Base-by-base conservation (phyloP, 148 eudicot genomes). In the Dianthus caryophyllus region DNA sequence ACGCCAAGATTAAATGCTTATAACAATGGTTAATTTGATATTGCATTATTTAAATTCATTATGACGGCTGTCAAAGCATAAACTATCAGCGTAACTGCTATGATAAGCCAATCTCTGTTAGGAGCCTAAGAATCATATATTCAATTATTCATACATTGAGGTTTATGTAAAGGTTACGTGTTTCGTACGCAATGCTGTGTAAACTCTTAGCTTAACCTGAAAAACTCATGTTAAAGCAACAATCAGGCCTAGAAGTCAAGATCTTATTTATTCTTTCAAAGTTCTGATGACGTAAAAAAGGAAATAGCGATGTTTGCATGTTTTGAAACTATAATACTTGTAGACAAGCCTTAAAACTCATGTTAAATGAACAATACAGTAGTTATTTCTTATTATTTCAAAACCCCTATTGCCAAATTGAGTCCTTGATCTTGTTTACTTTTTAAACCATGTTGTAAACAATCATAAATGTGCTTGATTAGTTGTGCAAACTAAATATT, bases 371-470 rank as follows among this genome's bases (percentile, higher is more conserved):
- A 10, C 8, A 4, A 51, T 18, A 11, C 18, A 1, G 18, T 8
- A 25, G 18, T 4, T 5, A 2, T 20, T 51, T 21, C 8, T 17
- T 25, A 18, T 51, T 12, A 51, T n/a, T 51, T 5, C 55, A n/a
- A n/a, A 51, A 9, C 20, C 26, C 7, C 5, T 51, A 20, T 51
- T 51, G 8, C 55, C 55, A 51, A 51, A 51, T 21, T 51, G 55
- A 51, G 55, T 24, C 55, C 55, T 33, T 51, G 55, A 51, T 51
- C 55, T 51, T n/a, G n/a, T n/a, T n/a, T n/a, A n/a, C n/a, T n/a
- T n/a, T n/a, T n/a, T n/a, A n/a, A n/a, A n/a, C n/a, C n/a, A n/a
- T 51, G 24, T 51, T 20, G 55, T 51, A 21, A 21, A 17, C 25
- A 51, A 20, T 51, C 7, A n/a, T 51, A n/a, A 51, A 51, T n/a